Evolutionary conservation across 768 basidiomycete genomes (phyloP), one percentile per base, ranked within the genome.

Genomic region (Pleurotus salmoneostramineus): DNA sequence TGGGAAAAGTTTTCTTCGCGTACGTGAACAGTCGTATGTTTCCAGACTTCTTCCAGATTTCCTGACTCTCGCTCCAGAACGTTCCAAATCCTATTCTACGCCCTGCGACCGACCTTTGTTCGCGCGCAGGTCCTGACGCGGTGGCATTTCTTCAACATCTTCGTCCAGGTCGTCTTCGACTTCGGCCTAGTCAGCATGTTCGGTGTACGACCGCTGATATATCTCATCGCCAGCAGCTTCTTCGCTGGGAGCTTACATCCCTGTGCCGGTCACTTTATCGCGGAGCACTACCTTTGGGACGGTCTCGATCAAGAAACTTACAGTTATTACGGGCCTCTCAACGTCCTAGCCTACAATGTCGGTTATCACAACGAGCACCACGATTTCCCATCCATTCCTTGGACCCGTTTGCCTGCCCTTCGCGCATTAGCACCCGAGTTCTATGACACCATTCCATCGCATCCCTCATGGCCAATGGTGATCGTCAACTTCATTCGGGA

Each of bases 291-390:
- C 63, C 80, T 97, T 47, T 95, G 91, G 89, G 94, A 96, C 63
- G 91, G 89, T 1, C 78, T 95, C 58, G 81, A 86, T 35, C 95
- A 98, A 69, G 97, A 98, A 75, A 98, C 97, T 0, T 98, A 93
- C 71, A 93, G 90, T 60, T 99, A 98, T 71, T 99, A 99, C 64
- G 97, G 97, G 0, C 83, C 84, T 58, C 76, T 98, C 57, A 99
- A 99, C 71, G 60, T 87, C 11, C 73, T 98, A 17, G 93, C 94
- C 11, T 99, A 98, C 72, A 99, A 99, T 63, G 96, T 98, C 63
- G 97, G 97, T 40, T 98, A 98, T 69, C 97, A 99, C 71, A 98
- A 99, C 71, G 97, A 98, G 66, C 97, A 99, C 72, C 97, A 99
- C 73, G 97, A 99, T 73, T 98, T 99, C 73, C 95, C 97, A 6